Conservation (phyloP, 2,329 filamentous ascomycete species). For the Acrocalymma vagum region DNA sequence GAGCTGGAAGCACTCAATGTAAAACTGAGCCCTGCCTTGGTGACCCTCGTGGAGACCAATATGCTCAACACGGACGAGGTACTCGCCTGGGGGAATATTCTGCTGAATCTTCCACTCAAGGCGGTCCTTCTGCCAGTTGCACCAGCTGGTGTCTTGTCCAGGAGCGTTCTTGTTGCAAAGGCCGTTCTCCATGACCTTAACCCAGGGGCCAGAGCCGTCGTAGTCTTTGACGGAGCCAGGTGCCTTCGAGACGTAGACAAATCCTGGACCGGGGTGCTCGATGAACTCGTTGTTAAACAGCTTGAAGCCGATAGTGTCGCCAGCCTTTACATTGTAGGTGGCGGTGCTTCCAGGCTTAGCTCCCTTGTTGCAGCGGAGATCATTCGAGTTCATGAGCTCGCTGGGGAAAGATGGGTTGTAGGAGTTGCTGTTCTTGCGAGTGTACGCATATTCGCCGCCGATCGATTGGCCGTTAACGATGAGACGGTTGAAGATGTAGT, state of each 20-base stretch:
- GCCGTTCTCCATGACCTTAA: slow-evolving; percentile 44
- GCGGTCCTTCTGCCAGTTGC: slow-evolving; percentile 50
- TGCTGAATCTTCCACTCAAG: slow-evolving; percentile 55
- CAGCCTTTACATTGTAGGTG: slow-evolving; percentile 51
- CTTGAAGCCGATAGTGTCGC: slow-evolving; percentile 61
- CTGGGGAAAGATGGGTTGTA: slow-evolving; percentile 40
- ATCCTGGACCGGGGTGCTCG: slow-evolving; percentile 48
- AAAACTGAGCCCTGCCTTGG: slow-evolving; percentile 41
- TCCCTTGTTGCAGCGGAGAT: slow-evolving; percentile 48
- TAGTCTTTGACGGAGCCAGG: slow-evolving; percentile 73
- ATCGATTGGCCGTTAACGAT: slow-evolving; percentile 41
- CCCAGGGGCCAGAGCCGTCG: slow-evolving; percentile 67
- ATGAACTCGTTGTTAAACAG: slow-evolving; percentile 60
- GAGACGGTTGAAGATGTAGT: slow-evolving; percentile 49
- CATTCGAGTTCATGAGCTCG: slow-evolving; percentile 42
- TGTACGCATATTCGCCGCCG: slow-evolving; percentile 44
- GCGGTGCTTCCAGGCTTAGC: slow-evolving; percentile 41
- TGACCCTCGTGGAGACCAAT: slow-evolving; percentile 43
- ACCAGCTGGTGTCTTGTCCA: slow-evolving; percentile 35
- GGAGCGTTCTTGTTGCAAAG: slow-evolving; percentile 34
- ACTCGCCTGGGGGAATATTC: slow-evolving; percentile 50
- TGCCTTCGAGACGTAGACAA: slow-evolving; percentile 54
- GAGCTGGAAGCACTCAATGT: slow-evolving; percentile 54
- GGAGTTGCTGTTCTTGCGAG: slow-evolving; percentile 46
- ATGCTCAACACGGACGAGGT: slow-evolving; percentile 46